Evolutionary conservation across 139 green algal species (phyloP).

Genomic region (Trebouxia sp.): DNA sequence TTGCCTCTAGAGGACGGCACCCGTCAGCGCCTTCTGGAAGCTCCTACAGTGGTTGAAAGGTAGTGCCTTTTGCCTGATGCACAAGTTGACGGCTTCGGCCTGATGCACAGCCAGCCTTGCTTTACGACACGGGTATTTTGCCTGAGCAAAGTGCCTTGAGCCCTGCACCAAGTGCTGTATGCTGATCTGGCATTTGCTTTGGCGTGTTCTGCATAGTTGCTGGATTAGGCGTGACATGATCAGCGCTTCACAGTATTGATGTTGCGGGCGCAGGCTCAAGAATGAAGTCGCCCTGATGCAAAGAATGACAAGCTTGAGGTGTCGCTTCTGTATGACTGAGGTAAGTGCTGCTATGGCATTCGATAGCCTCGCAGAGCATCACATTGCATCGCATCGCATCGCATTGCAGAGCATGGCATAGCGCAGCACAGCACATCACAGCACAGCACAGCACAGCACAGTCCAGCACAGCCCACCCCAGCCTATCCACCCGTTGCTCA

Average conservation of each 20-base stretch:
- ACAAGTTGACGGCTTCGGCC: not conserved
- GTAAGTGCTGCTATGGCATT: not conserved
- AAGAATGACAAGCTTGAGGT: not conserved
- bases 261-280: not conserved
- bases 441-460: too few relatives aligned
- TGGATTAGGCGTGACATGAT: not conserved
- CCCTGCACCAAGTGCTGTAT: too few relatives aligned
- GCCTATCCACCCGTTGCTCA: not conserved
- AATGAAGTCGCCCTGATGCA: conserved; percentile 14
- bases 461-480: not conserved
- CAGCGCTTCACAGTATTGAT: not conserved
- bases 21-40: conserved; percentile 47
- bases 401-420: not conserved
- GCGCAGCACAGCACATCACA: not conserved
- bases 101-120: not conserved
- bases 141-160: not conserved
- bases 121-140: not conserved
- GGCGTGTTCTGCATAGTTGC: too few relatives aligned
- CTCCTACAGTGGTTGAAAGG: conserved; percentile 25
- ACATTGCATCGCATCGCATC: not conserved
- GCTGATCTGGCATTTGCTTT: not conserved
- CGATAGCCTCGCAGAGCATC: not conserved
- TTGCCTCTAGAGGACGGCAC: conserved; percentile 43
- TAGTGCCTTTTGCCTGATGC: not conserved
- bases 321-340: conserved; percentile 12